Evolutionary conservation across 441 rosid genomes (phyloP), one percentile per base, ranked within the genome.

Genomic region (Bocquillonia castaneifolia): DNA sequence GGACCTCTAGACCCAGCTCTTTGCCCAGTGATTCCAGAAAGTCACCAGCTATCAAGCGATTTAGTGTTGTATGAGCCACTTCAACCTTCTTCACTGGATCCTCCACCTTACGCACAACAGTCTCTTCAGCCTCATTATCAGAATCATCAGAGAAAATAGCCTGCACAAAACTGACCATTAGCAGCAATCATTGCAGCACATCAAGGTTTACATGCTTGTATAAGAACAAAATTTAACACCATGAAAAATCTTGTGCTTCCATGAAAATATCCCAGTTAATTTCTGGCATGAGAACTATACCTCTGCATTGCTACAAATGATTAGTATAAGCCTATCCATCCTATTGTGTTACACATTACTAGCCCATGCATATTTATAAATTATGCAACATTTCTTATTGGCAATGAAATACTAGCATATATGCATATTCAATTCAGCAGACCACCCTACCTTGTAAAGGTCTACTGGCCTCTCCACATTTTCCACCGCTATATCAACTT

Each of bases 101-200:
- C 72, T 78, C 93, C 45, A 44, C 73, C 57, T 74, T 67, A 61
- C 75, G 78, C 51, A 56, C 73, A 54, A 51, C 63, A 53, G 79
- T 15, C 39, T 67, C 76, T 64, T 82, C 97, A 22, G 47, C 80
- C 74, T 91, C 97, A 48, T 85, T 94, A 66, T 90, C 97, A 32
- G 97, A 92, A 73, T 90, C 99, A 81, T 94, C 98, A 48, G 97
- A 92, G 80, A 94, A 94, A 63, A 94, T 94, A 63, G 99, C 96
- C 99, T 93, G 84, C 78, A 77, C 25, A 64, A 12, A 58, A 68
- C 67, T 37, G 63, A 66, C 20, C 7, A 15, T 56, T 54, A 66
- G 25, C 51, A 52, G n/a, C 51, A 14, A 64, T 13, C 26, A 57
- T 26, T 13, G 48, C 51, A 66, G 62, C 26, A 68, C 20, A 34